Evolutionary conservation across 2,329 filamentous ascomycete genomes (phyloP), one percentile per base, ranked within the genome.

Genomic region (Ophiocordyceps camponoti-saundersi): DNA sequence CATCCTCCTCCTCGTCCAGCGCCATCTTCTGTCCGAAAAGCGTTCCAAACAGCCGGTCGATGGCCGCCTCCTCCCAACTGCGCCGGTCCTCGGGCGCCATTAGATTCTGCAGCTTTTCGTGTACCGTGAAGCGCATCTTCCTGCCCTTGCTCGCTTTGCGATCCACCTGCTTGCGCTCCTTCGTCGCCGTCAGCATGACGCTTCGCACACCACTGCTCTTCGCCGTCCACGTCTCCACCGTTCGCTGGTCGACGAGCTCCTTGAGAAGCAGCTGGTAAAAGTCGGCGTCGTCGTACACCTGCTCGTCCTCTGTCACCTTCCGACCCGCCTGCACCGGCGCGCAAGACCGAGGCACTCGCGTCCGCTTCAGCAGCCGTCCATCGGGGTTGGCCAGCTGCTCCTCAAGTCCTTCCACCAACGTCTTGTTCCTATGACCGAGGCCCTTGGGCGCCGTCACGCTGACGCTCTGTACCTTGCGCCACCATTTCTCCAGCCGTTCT

Each of bases 101-200:
- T 59, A 96, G 96, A 63, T 95, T 95, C 67, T 95, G 86, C 58
- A 98, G 65, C 69, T 96, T 96, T 68, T 96, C 90, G 59, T 96
- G 89, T 43, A 95, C 87, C 16, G 85, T 92, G 65, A 90, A 98
- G 39, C 87, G 75, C 73, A 98, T 77, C 68, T 95, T 95, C 45
- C 92, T 73, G 6, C 92, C 92, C 65, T 96, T 96, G 61, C 86
- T 94, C 0, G 92, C 92, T 61, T 89, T 92, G 20, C 89, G 89
- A 61, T 98, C 92, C 5, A 96, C 85, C 29, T 81, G 76, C 59
- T 85, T 84, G 65, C 84, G 83, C 56, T 88, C 83, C 59, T 83
- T 78, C 39, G 79, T 73, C 34, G 83, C 79, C 18, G 80, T 77
- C 68, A 81, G 80, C 53, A 77, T 72, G 26, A 79, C 69, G 5